Evolutionary conservation across 225 moss, liverwort and hornwort species (phyloP), one percentile per base, ranked within the genome.

Genomic region (Sphagnum contortum): DNA sequence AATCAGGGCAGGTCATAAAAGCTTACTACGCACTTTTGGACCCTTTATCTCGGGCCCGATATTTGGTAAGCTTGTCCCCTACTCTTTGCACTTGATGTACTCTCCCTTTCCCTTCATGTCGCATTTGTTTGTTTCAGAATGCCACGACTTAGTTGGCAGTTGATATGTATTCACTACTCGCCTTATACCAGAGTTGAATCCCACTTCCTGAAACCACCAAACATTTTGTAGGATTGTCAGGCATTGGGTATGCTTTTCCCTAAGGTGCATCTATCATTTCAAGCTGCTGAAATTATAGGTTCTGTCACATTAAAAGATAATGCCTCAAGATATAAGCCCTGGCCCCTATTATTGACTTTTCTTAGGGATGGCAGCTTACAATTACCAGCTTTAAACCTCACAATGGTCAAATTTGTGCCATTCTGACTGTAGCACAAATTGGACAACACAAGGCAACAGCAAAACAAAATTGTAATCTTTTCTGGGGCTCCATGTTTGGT

Each of bases 1-100:
- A 93, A 73, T 93, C 91, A 57, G 68, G 89, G 9, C 85, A 86
- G 75, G 93, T 98, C 64, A 98, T 93, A 59, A 88, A 84, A 73
- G 96, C 96, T 12, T 93, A 89, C 57, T 93, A 85, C 60, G 80
- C 78, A 47, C 79, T 98, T 63, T 73, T 91, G 64, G 70, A 67
- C 11, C 90, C 96, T 13, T 79, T 98, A 69, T 85, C 85, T 64
- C 83, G 96, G 62, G 96, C 96, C 60, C 82, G 83, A 67, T 93
- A 89, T 67, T 73, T 93, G 81, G 91, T 94, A 74, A 68, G 75
- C 8, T 73, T 46, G 6, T 13, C 9, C 45, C 9, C 9, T 13
- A 13, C 13, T 58, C 12, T 44, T 13, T 5, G 9, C n/a, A 13
- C 58, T 8, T 13, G 3, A 58, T 58, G 58, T 58, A 58, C 12